phyloP scores from a whole-genome alignment of 352 stramenopile genomes.

The Pythium coloratum region DNA sequence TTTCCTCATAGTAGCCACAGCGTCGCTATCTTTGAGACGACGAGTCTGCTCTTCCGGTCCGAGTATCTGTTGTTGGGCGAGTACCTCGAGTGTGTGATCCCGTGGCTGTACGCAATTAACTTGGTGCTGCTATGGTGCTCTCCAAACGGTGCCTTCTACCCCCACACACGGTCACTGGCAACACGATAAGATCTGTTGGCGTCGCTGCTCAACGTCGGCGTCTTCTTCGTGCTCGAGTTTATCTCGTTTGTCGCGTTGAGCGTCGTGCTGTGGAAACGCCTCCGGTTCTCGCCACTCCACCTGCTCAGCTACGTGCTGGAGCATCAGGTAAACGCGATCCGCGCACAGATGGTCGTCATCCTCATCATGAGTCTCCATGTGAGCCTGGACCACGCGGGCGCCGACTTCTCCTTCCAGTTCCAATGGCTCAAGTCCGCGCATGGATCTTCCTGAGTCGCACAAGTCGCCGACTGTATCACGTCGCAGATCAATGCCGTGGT shows the following conservation, averaged over 20 bases:
- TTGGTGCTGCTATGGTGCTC: slow-evolving; percentile 8
- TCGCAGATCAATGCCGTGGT: not conserved
- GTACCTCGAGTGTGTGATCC: slow-evolving; percentile 40
- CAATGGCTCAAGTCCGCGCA: not conserved
- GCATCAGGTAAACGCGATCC: slow-evolving; percentile 29
- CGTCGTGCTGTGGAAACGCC: slow-evolving; percentile 2
- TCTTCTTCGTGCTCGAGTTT: slow-evolving; percentile 20
- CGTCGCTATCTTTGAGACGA: slow-evolving; percentile 11
- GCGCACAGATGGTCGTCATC: slow-evolving; percentile 33
- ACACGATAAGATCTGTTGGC: not conserved
- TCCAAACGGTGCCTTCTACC: slow-evolving; percentile 17
- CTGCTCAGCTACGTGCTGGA: slow-evolving; percentile 52
- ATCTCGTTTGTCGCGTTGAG: slow-evolving; percentile 19
- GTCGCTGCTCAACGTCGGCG: slow-evolving; percentile 1
- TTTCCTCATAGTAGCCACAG: not conserved
- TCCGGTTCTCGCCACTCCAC: slow-evolving; percentile 27
- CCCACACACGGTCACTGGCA: slow-evolving; percentile 7
- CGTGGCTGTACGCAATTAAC: slow-evolving; percentile 28
- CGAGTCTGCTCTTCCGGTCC: slow-evolving; percentile 32
- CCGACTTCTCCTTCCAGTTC: slow-evolving; percentile 5
- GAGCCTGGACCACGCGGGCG: not conserved
- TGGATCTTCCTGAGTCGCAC: not conserved
- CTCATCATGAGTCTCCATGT: slow-evolving; percentile 1
- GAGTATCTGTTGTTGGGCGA: slow-evolving; percentile 35
- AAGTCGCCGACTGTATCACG: not conserved